Conservation (phyloP, 306 rosid species). For the Pterocarpus macrocarpus region DNA sequence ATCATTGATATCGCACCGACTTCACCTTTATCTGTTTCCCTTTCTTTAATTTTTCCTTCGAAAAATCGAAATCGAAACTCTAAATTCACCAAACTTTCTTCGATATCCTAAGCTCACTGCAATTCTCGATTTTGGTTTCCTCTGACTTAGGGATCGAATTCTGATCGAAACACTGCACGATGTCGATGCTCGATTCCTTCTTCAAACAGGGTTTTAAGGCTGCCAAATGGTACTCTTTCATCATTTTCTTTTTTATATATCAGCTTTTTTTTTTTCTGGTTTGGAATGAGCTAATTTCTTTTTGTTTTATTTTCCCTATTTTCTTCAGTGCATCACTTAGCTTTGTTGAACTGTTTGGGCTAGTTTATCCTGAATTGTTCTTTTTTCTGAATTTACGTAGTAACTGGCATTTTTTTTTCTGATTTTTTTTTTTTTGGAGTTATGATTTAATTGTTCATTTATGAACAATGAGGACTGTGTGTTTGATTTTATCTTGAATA, state of each 20-base stretch:
- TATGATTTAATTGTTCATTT: not conserved
- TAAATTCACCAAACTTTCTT: not conserved
- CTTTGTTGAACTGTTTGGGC: constrained; percentile 7
- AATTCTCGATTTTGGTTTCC: constrained; percentile 37
- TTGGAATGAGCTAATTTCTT: not conserved
- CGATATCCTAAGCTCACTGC: constrained; percentile 2
- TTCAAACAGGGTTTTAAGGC: constrained; percentile 94
- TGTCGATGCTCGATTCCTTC: constrained; percentile 91
- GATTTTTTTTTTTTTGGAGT: not conserved
- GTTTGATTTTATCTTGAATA: not conserved
- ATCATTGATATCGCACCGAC: constrained; percentile 2
- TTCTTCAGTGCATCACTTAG: not conserved
- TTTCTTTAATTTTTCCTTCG: not conserved
- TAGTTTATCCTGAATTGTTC: not conserved
- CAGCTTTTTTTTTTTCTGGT: not conserved
- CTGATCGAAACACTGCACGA: constrained; percentile 50
- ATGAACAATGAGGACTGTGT: not conserved
- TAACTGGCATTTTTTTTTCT: not conserved
- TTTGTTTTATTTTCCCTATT: constrained; percentile 1
- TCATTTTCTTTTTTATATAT: not conserved
- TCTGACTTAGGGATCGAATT: constrained; percentile 43
- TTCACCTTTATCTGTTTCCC: not conserved
- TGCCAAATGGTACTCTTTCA: constrained; percentile 73
- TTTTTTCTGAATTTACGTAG: constrained; percentile 19
- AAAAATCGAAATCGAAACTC: not conserved